Evolutionary conservation across 2,329 filamentous ascomycete species (phyloP).

Genomic region (Botrytis aclada): DNA sequence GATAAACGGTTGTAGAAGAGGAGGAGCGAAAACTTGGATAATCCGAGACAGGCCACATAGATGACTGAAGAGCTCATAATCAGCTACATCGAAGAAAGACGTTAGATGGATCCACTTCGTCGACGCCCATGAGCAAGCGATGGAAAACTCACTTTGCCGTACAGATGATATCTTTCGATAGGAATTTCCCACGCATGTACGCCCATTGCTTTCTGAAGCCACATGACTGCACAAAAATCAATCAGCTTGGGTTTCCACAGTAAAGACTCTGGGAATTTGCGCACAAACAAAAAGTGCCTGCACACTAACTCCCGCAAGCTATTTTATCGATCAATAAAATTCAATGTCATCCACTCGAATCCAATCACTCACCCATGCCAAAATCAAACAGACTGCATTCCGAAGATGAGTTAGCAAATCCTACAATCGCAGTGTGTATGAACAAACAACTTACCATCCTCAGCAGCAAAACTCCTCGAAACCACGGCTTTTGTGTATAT

Average conservation of each 20-base stretch:
- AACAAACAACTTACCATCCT: conserved; percentile 2
- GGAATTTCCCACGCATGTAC: conserved; percentile 11
- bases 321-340: neutral
- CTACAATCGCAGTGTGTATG: neutral
- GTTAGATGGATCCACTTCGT: neutral
- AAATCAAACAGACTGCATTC: neutral
- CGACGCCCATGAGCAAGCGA: neutral
- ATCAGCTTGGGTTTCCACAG: neutral
- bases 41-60: conserved; percentile 13
- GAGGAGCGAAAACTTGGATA: conserved; percentile 13
- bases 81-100: neutral
- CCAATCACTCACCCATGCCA: conserved; percentile 10
- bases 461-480: conserved; percentile 5
- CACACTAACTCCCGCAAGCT: conserved; percentile 4
- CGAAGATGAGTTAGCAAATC: neutral
- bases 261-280: neutral
- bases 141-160: conserved; percentile 1
- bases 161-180: neutral
- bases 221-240: neutral
- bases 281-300: conserved; percentile 4
- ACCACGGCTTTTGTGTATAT: conserved; percentile 1
- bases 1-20: conserved; percentile 13
- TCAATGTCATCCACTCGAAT: neutral
- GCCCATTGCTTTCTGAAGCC: neutral
- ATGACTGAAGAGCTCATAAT: conserved; percentile 12